Base-by-base conservation (phyloP, 1,139 yeast genomes). In the Debaryomycetaceae sp. region DNA sequence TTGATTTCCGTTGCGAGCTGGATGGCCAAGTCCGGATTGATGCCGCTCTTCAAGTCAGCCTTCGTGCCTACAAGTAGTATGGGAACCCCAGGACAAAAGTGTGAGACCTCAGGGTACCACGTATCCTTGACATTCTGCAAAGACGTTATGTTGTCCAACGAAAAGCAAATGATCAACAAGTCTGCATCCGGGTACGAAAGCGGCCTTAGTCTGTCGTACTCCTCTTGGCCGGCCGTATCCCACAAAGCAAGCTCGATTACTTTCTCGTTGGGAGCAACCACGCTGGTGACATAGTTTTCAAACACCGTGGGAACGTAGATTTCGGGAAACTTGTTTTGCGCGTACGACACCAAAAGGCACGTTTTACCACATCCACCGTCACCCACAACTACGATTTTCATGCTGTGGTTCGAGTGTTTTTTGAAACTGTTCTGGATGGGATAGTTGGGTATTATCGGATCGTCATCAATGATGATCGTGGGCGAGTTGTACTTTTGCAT, bases 181-280 rank as follows among this genome's bases (percentile, higher is more conserved):
- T 88, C 87, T 4, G 84, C 90, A 53, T 87, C 95, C 7, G 93
- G 90, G 60, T 90, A 90, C 47, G 88, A 80, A 45, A 90, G 71
- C 7, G 96, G 95, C 52, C 97, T 72, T 48, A 89, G 69, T 46
- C 97, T 67, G 62, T 87, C 95, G 61, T 88, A 89, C 62, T 88
- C 96, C 64, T 89, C 96, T 65, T 89, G 96, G 4, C 97, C 96
- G 0, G 97, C 97, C 0, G 97, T 89, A 63, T 91, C 98, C 95
- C 96, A 87, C 39, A 88, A 66, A 24, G 87, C 93, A 57, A 88
- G 70, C 66, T 81, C 95, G n/a, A 74, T 59, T 2, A 66, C 55
- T 51, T 81, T 78, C 37, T 73, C 75, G 42, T 68, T 67, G 1
- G 88, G 83, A 0, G 83, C 75, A 37, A 66, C 62, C 5, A 87